Percentiles rank a stretch among this genome's conserved stretches.
These are phyloP conservation scores for Lumnitzera racemosa DNA, from an alignment of 345 rosid genomes.

Conservation along the genomic window DNA sequence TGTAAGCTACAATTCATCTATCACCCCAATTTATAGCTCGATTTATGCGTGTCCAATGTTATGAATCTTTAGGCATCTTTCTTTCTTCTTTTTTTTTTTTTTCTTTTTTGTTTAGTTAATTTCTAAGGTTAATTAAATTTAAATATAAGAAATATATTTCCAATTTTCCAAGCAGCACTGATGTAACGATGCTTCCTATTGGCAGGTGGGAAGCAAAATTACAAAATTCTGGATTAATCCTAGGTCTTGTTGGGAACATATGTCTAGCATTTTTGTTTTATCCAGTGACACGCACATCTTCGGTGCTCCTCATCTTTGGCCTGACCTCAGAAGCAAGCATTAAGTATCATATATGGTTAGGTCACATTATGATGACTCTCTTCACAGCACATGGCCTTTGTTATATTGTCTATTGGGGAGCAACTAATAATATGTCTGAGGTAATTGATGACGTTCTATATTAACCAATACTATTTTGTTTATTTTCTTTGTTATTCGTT, in stretches of 20 bases:
- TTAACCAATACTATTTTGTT: too few relatives aligned
- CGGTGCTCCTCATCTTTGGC: constrained; percentile 34
- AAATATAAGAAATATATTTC: too few relatives aligned
- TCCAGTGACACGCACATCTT: constrained; percentile 42
- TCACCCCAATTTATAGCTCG: too few relatives aligned
- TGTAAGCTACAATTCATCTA: background rate
- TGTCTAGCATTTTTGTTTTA: constrained; percentile 33
- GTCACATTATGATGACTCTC: constrained; percentile 26
- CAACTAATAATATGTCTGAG: constrained; percentile 22
- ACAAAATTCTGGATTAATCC: constrained; percentile 9
- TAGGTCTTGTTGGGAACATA: constrained; percentile 31
- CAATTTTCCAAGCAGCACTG: too few relatives aligned
- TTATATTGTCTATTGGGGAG: constrained; percentile 24
- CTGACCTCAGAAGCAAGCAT: constrained; percentile 34
- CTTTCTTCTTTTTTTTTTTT: too few relatives aligned
- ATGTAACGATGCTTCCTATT: too few relatives aligned
- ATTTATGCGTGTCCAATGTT: too few relatives aligned
- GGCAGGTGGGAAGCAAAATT: constrained; percentile 32
- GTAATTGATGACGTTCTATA: constrained; percentile 10
- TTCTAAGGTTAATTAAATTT: too few relatives aligned
- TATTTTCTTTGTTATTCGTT: too few relatives aligned
- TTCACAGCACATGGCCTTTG: constrained; percentile 35
- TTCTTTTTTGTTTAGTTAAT: too few relatives aligned
- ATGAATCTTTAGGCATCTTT: too few relatives aligned
- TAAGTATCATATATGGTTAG: constrained; percentile 48